Conservation (phyloP, 345 rosid species). For the Ricinus communis region DNA sequence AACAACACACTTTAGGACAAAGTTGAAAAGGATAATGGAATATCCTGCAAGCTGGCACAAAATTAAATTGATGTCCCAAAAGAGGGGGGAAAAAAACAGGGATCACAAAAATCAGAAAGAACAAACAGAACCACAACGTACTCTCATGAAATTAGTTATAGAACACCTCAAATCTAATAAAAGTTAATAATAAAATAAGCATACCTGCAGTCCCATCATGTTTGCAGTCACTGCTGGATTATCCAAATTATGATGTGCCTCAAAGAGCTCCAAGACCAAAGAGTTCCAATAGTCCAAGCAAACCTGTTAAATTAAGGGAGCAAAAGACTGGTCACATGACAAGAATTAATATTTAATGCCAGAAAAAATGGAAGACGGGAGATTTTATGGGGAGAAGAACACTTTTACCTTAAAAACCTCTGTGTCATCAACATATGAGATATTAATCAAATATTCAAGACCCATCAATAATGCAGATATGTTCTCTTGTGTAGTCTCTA, state of each 20-base stretch:
- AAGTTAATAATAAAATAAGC: background rate
- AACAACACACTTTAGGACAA: too few species aligned
- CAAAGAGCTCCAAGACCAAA: slow-evolving; percentile 87
- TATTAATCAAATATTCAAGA: slow-evolving; percentile 85
- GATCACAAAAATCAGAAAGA: background rate
- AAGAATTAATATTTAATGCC: background rate
- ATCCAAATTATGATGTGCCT: slow-evolving; percentile 76
- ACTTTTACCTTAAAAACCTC: slow-evolving; percentile 96
- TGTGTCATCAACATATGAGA: slow-evolving; percentile 97
- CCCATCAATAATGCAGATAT: slow-evolving; percentile 63
- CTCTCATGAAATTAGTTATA: background rate
- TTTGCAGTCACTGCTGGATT: slow-evolving; percentile 68
- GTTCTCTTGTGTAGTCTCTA: slow-evolving; percentile 75
- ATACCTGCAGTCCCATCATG: slow-evolving; percentile 88
- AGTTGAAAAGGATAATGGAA: too few species aligned
- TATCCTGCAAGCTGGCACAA: too few species aligned
- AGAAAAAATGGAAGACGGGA: too few species aligned
- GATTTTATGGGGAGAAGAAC: background rate
- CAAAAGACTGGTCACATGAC: background rate
- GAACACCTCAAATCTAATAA: background rate
- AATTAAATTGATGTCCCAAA: too few species aligned
- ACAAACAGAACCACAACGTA: too few species aligned
- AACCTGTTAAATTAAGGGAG: slow-evolving; percentile 47
- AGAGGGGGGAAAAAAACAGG: background rate
- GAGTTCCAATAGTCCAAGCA: slow-evolving; percentile 99